These are phyloP conservation scores for Microstegium vimineum DNA, from an alignment of 176 grass and related monocot species.

Conservation along the genomic window DNA sequence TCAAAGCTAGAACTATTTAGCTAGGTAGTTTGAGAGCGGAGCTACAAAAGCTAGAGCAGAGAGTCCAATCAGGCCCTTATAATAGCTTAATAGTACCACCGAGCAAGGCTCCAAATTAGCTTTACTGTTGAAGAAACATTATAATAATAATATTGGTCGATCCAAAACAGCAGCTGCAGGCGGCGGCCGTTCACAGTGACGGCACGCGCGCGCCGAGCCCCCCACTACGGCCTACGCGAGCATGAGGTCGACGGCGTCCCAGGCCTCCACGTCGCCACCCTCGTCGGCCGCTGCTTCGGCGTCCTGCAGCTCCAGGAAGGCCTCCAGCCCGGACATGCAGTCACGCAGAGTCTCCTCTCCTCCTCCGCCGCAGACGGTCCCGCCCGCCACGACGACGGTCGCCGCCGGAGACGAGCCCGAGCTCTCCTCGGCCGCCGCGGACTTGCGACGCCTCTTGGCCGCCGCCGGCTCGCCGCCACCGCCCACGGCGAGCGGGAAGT, in stretches of 20 bases:
- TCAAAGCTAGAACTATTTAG: too few relatives aligned
- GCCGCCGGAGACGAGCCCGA: not conserved
- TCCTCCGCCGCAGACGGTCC: not conserved
- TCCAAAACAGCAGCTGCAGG: not conserved
- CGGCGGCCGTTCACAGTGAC: not conserved
- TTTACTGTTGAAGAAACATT: not conserved
- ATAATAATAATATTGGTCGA: too few relatives aligned
- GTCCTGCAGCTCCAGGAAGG: slow-evolving; percentile 35
- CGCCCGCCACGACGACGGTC: not conserved
- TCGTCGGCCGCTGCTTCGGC: not conserved
- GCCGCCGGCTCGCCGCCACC: not conserved
- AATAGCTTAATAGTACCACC: too few relatives aligned
- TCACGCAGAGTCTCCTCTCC: slow-evolving; percentile 9
- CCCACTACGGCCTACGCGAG: not conserved
- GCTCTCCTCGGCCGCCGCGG: slow-evolving; percentile 11
- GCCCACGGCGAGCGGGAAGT: slow-evolving; percentile 44
- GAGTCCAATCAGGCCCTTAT: too few relatives aligned
- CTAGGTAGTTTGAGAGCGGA: too few relatives aligned
- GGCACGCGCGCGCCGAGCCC: not conserved
- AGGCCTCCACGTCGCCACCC: not conserved
- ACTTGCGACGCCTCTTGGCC: not conserved
- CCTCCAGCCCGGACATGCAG: slow-evolving; percentile 46
- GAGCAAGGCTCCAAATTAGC: too few relatives aligned
- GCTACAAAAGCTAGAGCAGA: too few relatives aligned
- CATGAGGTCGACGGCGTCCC: slow-evolving; percentile 35